A percentile compares a stretch with the other conserved stretches of the same genome.
Evolutionary conservation across 768 basidiomycete genomes (phyloP).

Genomic region (Chalciporus pseudorubinellus): DNA sequence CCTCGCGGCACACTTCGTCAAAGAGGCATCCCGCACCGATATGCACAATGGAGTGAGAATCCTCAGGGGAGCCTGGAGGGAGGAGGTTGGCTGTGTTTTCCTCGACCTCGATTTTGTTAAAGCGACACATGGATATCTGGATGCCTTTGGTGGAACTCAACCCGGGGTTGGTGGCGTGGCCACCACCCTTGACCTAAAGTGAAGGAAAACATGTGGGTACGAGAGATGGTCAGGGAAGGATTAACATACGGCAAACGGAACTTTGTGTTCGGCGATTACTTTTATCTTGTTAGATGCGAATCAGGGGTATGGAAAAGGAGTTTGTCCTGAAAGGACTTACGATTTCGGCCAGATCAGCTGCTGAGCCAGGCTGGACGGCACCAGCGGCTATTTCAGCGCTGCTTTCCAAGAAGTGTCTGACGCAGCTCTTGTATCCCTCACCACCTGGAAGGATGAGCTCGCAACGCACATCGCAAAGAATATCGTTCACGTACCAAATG

Average conservation of each 20-base stretch:
- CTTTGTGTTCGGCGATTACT: constrained; percentile 2
- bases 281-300: constrained; percentile 3
- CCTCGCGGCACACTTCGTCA: constrained; percentile 24
- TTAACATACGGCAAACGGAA: constrained; percentile 12
- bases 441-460: constrained; percentile 8
- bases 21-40: constrained; percentile 32
- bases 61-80: too few species aligned
- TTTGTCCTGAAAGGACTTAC: constrained; percentile 26
- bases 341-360: constrained; percentile 4
- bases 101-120: constrained; percentile 19
- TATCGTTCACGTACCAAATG: too few species aligned
- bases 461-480: too few species aligned
- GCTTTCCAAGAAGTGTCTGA: constrained; percentile 14
- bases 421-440: constrained; percentile 12
- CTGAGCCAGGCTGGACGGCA: constrained; percentile 16
- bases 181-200: constrained; percentile 33
- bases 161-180: constrained; percentile 26
- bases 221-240: background rate
- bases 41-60: constrained; percentile 4
- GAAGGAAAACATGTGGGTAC: background rate
- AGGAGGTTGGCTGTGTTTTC: too few species aligned
- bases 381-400: constrained; percentile 7
- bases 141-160: constrained; percentile 35
- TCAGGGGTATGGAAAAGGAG: too few species aligned
- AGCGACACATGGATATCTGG: constrained; percentile 27